Percentiles rank a stretch among this genome's conserved stretches.
Conservation (phyloP, 208 protist species). For the Acanthamoeba castellanii region DNA sequence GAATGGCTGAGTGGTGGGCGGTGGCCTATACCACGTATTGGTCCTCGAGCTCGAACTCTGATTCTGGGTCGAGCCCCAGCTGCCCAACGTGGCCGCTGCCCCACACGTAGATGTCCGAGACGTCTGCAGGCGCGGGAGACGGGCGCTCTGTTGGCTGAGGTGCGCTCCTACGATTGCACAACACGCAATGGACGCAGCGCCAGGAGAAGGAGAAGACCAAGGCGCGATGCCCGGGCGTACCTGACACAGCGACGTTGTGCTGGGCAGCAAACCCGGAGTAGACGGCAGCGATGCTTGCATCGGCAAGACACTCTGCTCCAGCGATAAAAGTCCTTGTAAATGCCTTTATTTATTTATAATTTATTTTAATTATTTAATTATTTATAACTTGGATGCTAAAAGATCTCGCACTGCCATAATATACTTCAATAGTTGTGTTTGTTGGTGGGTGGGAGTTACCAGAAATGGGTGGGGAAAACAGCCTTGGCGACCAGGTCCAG, state of each 20-base stretch:
- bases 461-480: too few species aligned
- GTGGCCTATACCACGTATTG: not conserved
- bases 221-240: not conserved
- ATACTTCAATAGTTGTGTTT: too few species aligned
- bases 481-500: not conserved
- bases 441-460: too few species aligned
- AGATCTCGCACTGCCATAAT: too few species aligned
- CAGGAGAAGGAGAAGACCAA: too few species aligned
- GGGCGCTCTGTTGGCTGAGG: too few species aligned
- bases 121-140: not conserved
- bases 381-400: too few species aligned
- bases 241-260: not conserved
- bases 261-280: not conserved
- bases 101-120: constrained; percentile 27
- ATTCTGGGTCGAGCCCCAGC: not conserved
- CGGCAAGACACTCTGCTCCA: not conserved
- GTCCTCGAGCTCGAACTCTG: not conserved
- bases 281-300: not conserved
- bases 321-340: too few species aligned
- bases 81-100: not conserved
- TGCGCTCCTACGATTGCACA: not conserved
- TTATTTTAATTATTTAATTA: too few species aligned
- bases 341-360: too few species aligned
- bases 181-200: too few species aligned
- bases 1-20: not conserved